phyloP scores from a whole-genome alignment of 495 filamentous ascomycete genomes.

The Sphaerosporella brunnea region DNA sequence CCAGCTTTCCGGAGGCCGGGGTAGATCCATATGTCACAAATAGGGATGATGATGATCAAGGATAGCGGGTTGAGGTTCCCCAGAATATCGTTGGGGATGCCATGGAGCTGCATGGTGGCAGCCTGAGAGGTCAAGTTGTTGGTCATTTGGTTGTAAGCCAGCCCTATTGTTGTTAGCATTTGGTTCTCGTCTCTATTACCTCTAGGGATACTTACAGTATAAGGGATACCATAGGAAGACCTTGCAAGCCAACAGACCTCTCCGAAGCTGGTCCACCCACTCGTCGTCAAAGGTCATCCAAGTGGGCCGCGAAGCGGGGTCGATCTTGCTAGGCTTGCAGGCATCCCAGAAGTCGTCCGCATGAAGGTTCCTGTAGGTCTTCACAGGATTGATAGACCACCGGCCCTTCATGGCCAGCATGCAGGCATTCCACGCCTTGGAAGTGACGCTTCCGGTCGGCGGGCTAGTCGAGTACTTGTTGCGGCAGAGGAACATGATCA shows the following conservation, averaged over 20 bases:
- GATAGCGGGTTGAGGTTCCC: slow-evolving; percentile 62
- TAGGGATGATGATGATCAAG: slow-evolving; percentile 62
- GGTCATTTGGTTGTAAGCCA: slow-evolving; percentile 31
- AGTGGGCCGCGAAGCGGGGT: slow-evolving; percentile 30
- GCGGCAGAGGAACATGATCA: slow-evolving; percentile 43
- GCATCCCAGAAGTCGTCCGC: slow-evolving; percentile 43
- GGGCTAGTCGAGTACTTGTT: slow-evolving; percentile 40
- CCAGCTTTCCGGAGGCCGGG: slow-evolving; percentile 43
- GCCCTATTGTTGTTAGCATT: slow-evolving; percentile 16
- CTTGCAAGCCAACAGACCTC: slow-evolving; percentile 50
- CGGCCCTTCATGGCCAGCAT: slow-evolving; percentile 42
- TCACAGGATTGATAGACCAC: slow-evolving; percentile 38
- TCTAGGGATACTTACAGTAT: slow-evolving; percentile 34
- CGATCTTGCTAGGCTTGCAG: slow-evolving; percentile 46
- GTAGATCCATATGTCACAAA: slow-evolving; percentile 52
- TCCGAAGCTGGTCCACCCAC: slow-evolving; percentile 54
- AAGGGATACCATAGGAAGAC: slow-evolving; percentile 46
- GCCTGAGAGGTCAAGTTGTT: slow-evolving; percentile 66
- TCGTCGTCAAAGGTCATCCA: slow-evolving; percentile 63
- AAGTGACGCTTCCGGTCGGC: slow-evolving; percentile 47
- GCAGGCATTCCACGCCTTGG: slow-evolving; percentile 39
- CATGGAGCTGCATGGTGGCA: slow-evolving; percentile 47
- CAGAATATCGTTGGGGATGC: slow-evolving; percentile 59
- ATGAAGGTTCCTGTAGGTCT: slow-evolving; percentile 34
- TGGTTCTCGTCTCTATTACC: background rate